These are phyloP conservation scores for Rosa chinensis DNA, from an alignment of 306 rosid species.

Conservation along the genomic window DNA sequence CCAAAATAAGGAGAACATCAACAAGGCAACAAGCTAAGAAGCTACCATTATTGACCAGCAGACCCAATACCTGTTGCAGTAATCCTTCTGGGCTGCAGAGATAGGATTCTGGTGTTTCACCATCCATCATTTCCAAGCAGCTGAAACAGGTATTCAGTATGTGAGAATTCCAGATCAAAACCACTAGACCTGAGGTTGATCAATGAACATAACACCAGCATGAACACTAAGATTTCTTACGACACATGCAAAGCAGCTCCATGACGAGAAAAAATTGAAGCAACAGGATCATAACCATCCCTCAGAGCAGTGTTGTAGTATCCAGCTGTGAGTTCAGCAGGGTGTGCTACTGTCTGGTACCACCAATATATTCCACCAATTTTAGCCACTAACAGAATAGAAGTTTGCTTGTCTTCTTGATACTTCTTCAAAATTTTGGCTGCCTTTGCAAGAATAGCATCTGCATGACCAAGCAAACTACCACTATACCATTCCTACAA, in stretches of 20 bases:
- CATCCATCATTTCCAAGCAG: conserved; percentile 42
- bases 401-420: conserved; percentile 19
- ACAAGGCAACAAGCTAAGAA: neutral
- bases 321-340: conserved; percentile 45
- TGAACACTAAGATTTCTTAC: conserved; percentile 23
- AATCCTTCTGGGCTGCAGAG: conserved; percentile 43
- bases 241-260: conserved; percentile 38
- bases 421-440: conserved; percentile 34
- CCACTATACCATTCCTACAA: conserved; percentile 47
- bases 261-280: conserved; percentile 37
- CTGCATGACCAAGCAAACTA: conserved; percentile 38
- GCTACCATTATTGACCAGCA: neutral
- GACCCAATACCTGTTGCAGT: conserved; percentile 29
- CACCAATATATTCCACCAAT: conserved; percentile 44
- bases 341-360: conserved; percentile 34
- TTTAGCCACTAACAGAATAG: conserved; percentile 35
- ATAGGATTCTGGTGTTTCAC: conserved; percentile 18
- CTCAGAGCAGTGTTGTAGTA: conserved; percentile 34
- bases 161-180: conserved; percentile 15
- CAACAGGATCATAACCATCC: conserved; percentile 40
- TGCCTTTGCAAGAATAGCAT: conserved; percentile 41
- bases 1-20: neutral
- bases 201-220: neutral
- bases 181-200: neutral
- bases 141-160: conserved; percentile 19